Conservation (phyloP, 352 stramenopile genomes). For the Phytopythium litorale region DNA sequence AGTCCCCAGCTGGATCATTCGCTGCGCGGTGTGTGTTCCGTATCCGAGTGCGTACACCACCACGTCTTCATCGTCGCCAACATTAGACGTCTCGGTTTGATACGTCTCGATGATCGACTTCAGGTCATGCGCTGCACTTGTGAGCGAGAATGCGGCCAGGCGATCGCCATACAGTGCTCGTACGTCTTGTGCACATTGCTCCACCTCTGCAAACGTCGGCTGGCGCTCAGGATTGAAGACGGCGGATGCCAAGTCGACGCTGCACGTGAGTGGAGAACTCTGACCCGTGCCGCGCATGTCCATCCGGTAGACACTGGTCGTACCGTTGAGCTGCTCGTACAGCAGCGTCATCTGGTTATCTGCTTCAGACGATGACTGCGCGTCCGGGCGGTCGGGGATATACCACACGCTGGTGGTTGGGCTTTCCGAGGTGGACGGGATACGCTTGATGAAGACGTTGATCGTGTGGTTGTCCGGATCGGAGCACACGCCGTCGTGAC, state of each 20-base stretch:
- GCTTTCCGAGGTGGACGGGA: constrained; percentile 14
- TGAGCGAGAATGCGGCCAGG: constrained; percentile 59
- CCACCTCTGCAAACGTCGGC: constrained; percentile 1
- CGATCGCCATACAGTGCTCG: constrained; percentile 15
- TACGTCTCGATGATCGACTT: constrained; percentile 45
- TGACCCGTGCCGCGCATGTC: constrained; percentile 47
- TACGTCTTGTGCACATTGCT: constrained; percentile 15
- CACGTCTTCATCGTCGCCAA: constrained; percentile 15
- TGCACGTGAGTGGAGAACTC: constrained; percentile 40
- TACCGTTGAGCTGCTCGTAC: constrained; percentile 35
- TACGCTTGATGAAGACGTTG: constrained; percentile 52
- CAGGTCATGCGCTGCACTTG: constrained; percentile 57
- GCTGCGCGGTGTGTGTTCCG: constrained; percentile 59
- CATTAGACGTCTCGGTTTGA: constrained; percentile 16
- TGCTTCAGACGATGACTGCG: constrained; percentile 15
- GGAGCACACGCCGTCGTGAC: constrained; percentile 36
- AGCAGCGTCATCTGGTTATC: constrained; percentile 51
- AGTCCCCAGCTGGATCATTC: constrained; percentile 50
- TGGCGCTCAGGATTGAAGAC: not conserved
- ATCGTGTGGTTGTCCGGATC: constrained; percentile 41
- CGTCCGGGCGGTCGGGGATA: constrained; percentile 33
- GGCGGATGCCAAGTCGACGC: constrained; percentile 5
- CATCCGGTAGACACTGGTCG: constrained; percentile 51
- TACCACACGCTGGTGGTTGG: constrained; percentile 31
- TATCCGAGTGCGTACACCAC: constrained; percentile 70